Conservation (phyloP, 225 moss, liverwort and hornwort species). For the Neckera pumila region DNA sequence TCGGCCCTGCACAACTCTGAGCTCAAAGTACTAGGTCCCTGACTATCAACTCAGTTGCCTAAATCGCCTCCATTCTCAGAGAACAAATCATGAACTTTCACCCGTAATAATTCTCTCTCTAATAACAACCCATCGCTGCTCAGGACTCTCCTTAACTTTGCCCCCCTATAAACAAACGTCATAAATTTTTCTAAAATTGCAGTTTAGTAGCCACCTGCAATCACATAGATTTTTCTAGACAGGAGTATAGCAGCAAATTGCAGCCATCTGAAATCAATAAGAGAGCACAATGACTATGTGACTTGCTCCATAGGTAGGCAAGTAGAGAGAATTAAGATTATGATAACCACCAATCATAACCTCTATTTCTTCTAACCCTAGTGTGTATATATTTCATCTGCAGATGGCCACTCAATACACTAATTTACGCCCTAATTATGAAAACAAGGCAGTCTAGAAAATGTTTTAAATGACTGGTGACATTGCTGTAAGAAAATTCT, state of each 20-base stretch:
- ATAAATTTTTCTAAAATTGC: background rate
- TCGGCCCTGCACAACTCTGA: background rate
- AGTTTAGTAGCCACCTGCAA: background rate
- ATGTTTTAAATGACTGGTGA: background rate
- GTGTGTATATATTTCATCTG: background rate
- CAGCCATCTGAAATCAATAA: background rate
- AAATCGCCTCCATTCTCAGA: background rate
- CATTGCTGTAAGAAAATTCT: background rate
- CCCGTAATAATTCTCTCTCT: background rate
- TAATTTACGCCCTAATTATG: background rate
- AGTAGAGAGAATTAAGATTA: background rate
- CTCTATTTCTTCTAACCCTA: background rate
- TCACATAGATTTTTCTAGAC: background rate
- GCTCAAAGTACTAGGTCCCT: background rate
- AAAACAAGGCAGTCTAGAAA: background rate
- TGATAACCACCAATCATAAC: background rate
- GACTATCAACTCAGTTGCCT: background rate
- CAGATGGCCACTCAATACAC: background rate
- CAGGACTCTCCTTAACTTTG: background rate
- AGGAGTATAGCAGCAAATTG: background rate
- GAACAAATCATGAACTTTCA: background rate
- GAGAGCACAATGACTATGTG: background rate
- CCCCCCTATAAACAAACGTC: background rate
- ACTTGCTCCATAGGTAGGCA: background rate
- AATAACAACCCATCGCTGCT: background rate